Evolutionary conservation across 2,329 filamentous ascomycete genomes (phyloP), one percentile per base, ranked within the genome.

Genomic region (Fusarium beomiforme): DNA sequence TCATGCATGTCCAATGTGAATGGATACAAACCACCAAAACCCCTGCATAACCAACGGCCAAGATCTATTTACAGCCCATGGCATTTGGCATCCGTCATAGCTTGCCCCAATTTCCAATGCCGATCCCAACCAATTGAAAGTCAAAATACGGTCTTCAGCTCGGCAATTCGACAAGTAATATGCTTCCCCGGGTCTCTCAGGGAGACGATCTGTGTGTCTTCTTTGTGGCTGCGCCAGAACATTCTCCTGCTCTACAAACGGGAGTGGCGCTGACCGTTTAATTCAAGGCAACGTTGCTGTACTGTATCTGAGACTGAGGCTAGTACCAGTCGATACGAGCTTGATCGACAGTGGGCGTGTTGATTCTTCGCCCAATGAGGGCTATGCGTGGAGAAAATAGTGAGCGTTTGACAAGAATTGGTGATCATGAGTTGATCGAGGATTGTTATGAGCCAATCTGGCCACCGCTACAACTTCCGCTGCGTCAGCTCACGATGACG

Each of bases 1-100:
- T 47, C 46, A 65, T 50, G 41, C 51, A 29, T 59, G 13, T 14
- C 42, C 29, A 37, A 26, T 19, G 31, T 23, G 17, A 67, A 60
- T 16, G 54, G 31, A 51, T 42, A 53, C 39, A 60, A 21, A 46
- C 39, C 31, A 31, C 21, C 5, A 24, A 34, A 17, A 19, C 43
- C 26, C 51, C 44, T 36, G 34, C 19, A 44, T 36, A 41, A 56
- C 49, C 26, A 9, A 67, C 26, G 36, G 23, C 17, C 34, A 42
- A 39, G 33, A 50, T 68, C 64, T 67, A 68, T 67, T 67, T 67
- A 63, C 64, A 61, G 64, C 44, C 23, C 33, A 16, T 24, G n/a
- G 21, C 49, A 34, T 29, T 29, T 64, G 62, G 42, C 47, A 42
- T 44, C 60, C 50, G 60, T 59, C 64, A 67, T 67, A 67, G 33